Conservation (phyloP, 331 rosid species). For the Cucumis variabilis region DNA sequence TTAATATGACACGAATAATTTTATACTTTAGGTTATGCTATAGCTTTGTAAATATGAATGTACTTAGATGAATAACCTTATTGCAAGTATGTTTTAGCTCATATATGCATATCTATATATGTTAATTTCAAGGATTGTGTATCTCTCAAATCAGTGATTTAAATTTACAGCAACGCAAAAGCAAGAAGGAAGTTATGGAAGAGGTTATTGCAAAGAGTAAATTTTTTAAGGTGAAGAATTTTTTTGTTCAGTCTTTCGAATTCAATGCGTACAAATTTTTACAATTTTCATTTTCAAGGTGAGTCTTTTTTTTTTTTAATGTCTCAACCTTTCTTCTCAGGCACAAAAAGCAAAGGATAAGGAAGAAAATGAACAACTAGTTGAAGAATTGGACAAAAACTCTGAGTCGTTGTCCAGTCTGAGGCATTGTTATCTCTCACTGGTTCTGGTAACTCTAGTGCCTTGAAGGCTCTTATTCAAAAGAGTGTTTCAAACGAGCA, state of each 20-base stretch:
- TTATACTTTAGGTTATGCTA: conserved; percentile 11
- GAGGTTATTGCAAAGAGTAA: conserved; percentile 86
- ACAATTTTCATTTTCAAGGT: not conserved
- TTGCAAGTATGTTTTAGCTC: too few species aligned
- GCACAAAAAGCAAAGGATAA: conserved; percentile 88
- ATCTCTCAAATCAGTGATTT: not conserved
- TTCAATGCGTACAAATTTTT: not conserved
- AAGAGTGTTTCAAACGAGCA: conserved; percentile 47
- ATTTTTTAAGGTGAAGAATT: conserved; percentile 61
- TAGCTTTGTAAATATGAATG: not conserved
- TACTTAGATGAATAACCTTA: not conserved
- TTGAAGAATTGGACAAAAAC: conserved; percentile 77
- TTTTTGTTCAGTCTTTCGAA: conserved; percentile 28
- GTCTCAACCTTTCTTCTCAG: conserved; percentile 51
- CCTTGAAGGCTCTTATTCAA: conserved; percentile 70
- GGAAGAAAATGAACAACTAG: conserved; percentile 74
- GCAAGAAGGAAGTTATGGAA: conserved; percentile 85
- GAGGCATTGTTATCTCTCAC: conserved; percentile 64
- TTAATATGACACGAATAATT: not conserved
- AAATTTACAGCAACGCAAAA: conserved; percentile 73
- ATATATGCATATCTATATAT: not conserved
- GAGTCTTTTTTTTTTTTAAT: too few species aligned
- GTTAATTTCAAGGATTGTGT: not conserved
- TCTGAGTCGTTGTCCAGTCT: conserved; percentile 66
- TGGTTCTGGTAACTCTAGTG: conserved; percentile 69